Evolutionary conservation across 2,329 filamentous ascomycete genomes (phyloP).

Genomic region (Diaporthe citri): DNA sequence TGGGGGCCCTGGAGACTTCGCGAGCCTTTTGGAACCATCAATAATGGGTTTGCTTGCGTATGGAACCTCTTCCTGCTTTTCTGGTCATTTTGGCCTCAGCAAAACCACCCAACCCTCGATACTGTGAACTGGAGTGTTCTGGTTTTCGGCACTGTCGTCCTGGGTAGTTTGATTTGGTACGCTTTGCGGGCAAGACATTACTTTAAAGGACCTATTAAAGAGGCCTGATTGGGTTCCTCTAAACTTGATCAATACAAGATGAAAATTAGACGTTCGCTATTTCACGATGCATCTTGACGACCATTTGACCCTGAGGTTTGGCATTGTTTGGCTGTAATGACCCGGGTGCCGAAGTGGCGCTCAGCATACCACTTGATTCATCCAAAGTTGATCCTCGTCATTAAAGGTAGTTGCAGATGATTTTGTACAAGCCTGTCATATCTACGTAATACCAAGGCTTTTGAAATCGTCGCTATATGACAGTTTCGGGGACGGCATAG

Average conservation of each 20-base stretch:
- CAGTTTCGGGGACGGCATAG: no score
- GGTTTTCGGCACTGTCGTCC: slow-evolving; percentile 55
- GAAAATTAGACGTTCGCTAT: neutral
- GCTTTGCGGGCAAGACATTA: slow-evolving; percentile 54
- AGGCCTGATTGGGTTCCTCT: neutral
- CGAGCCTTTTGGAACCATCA: slow-evolving; percentile 62
- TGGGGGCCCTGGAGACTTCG: slow-evolving; percentile 70
- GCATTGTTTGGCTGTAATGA: neutral
- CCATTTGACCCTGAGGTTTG: neutral
- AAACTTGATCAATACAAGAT: neutral
- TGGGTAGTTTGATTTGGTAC: slow-evolving; percentile 63
- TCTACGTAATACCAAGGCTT: no score
- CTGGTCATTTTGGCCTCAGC: slow-evolving; percentile 66
- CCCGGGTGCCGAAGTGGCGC: no score
- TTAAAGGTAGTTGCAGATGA: no score
- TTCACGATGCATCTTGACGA: neutral
- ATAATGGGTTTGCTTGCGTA: slow-evolving; percentile 65
- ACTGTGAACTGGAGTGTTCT: slow-evolving; percentile 64
- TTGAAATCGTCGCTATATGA: no score
- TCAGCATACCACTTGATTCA: no score
- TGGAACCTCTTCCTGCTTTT: slow-evolving; percentile 69
- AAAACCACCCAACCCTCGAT: slow-evolving; percentile 47
- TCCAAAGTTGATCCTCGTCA: no score
- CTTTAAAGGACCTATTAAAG: slow-evolving; percentile 59
- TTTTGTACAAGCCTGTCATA: no score